Percentiles rank a stretch among this genome's conserved stretches.
Conservation (phyloP, 306 rosid species). For the Lagenaria siceraria region DNA sequence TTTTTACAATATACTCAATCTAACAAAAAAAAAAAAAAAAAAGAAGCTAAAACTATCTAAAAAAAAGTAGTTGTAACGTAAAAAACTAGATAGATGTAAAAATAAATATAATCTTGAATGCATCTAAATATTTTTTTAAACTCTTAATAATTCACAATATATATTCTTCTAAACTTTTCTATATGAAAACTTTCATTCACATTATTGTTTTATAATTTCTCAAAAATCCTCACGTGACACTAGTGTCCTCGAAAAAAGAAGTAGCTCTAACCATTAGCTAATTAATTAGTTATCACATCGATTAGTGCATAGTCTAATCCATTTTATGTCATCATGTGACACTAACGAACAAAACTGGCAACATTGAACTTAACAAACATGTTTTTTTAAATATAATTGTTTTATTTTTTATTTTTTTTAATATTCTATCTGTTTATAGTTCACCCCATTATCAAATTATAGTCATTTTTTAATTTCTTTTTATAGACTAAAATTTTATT, state of each 20-base stretch:
- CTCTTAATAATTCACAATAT: no score
- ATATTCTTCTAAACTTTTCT: background rate
- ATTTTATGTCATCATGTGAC: conserved; percentile 1
- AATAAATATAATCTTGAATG: no score
- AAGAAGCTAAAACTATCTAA: accelerated
- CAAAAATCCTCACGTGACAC: background rate
- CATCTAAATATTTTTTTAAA: background rate
- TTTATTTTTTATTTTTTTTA: background rate
- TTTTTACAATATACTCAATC: no score
- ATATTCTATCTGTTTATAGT: no score
- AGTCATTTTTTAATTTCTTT: no score
- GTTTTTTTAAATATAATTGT: background rate
- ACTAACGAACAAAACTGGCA: background rate
- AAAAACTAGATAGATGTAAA: no score
- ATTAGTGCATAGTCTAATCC: background rate
- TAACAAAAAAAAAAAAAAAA: no score
- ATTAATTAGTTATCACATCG: background rate
- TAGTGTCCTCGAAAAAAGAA: background rate
- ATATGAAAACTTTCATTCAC: background rate
- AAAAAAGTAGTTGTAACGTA: no score
- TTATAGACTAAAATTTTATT: background rate
- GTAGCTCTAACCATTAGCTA: background rate
- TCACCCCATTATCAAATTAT: no score
- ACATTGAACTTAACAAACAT: background rate
- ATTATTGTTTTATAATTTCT: background rate